Evolutionary conservation across 306 rosid species (phyloP).

Genomic region (Ziziphus jujuba): DNA sequence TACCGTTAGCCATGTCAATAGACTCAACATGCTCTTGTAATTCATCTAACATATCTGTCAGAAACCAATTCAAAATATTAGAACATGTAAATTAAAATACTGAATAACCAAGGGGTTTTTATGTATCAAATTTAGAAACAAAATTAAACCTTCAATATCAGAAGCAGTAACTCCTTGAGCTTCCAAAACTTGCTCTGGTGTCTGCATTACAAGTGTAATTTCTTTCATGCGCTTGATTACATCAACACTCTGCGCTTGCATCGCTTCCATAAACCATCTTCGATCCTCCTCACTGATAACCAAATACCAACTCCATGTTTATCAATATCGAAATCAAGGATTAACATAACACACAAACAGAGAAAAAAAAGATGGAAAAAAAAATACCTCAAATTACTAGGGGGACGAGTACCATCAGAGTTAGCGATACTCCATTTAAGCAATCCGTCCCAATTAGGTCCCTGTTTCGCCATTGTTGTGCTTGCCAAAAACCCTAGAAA

Average conservation of each 20-base stretch:
- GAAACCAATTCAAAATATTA: constrained; percentile 3
- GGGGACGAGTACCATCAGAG: constrained; percentile 72
- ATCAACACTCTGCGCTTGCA: constrained; percentile 83
- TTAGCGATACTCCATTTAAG: constrained; percentile 84
- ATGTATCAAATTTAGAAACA: too few species aligned
- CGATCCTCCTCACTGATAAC: constrained; percentile 78
- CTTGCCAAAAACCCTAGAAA: constrained; percentile 1
- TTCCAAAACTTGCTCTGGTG: constrained; percentile 85
- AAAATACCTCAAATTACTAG: constrained; percentile 55
- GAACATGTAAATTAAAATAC: neutral
- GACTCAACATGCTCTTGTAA: constrained; percentile 96
- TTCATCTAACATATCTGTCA: constrained; percentile 82
- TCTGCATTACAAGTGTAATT: constrained; percentile 82
- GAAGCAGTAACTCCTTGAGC: constrained; percentile 70
- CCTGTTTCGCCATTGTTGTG: constrained; percentile 63
- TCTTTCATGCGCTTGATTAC: constrained; percentile 91
- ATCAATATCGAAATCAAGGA: neutral
- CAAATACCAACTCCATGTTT: neutral
- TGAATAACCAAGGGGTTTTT: neutral
- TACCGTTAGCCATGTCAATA: constrained; percentile 96
- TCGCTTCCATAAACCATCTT: constrained; percentile 88
- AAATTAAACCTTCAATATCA: constrained; percentile 70
- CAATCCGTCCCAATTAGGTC: constrained; percentile 88
- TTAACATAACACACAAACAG: neutral
- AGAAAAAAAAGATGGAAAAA: neutral